Base-by-base conservation (phyloP, 805 yeast species). In the Monosporozyma unispora region DNA sequence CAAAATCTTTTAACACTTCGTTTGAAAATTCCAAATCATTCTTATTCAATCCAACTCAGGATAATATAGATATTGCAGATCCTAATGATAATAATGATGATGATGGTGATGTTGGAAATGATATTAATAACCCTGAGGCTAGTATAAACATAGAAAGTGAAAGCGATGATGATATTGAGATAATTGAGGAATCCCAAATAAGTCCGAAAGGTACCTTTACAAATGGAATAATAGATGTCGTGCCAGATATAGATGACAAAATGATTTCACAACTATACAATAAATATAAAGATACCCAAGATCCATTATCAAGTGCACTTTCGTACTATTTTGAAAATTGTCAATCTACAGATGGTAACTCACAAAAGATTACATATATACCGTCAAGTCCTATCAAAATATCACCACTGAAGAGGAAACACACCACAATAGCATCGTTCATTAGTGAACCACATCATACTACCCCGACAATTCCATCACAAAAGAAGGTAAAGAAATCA, bases 241-340 rank as follows among this genome's bases (percentile, higher is more conserved):
- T 73, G 14, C 69, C 71, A 0, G 66, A 58, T 9, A 62, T 74
- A 1, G 44, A 61, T 8, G 53, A 54, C 0, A 14, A 45, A 0
- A 50, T 57, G 3, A 53, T 67, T 1, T 48, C 50, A 6, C 35
- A 47, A 14, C 54, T 74, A 11, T 67, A 53, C 46, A 52, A 56
- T 1, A 63, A 60, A 48, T 70, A 62, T 50, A 54, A 56, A n/a
- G 47, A 53, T 14, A 45, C 55, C 0, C 57, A 55, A 1, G 62
- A 65, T n/a, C 57, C 64, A 2, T 57, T 74, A 2, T 52, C 70
- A 11, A 57, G 57, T n/a, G 75, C 79, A 0, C 66, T 72, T 1
- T 68, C 70, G 49, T 69, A 66, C 0, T 73, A 68, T 51, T 67
- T 73, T 49, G 77, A 73, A 27, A 44, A 51, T 28, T 25, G n/a